Evolutionary conservation across 495 filamentous ascomycete genomes (phyloP), one percentile per base, ranked within the genome.

Genomic region (Penicillium psychrofluorescens): DNA sequence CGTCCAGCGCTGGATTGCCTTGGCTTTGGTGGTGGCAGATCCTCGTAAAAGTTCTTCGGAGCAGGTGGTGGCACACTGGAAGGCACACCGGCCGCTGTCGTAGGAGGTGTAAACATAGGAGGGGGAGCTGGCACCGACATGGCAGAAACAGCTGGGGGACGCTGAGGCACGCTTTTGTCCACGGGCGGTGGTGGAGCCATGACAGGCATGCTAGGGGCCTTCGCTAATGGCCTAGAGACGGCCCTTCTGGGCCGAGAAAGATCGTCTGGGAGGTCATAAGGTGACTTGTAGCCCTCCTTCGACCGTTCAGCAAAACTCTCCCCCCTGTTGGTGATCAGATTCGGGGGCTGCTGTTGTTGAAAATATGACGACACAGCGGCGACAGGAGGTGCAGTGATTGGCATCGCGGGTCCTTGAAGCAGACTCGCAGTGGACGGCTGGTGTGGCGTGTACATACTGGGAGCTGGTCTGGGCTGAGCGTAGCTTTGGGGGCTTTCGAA

Each of bases 221-320:
- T 22, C 22, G 22, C 2, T 22, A 22, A 22, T 22, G 22, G 22
- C 22, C 22, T 66, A 28, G 54, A 48, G 13, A 53, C 77, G 64
- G 67, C 79, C 80, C 59, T 67, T 64, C 78, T 76, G 28, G 84
- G 83, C 42, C 79, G 78, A 12, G 82, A 74, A 11, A 96, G 74
- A 38, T 95, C 91, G 65, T 94, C 88, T 2, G 92, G 92, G 4
- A 98, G 76, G 62, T 98, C 92, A 52, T 95, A 98, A 4, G 92
- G 92, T 16, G 90, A 95, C 29, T 80, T 76, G 58, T 97, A 98
- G 8, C 91, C 90, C 35, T 89, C 83, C 61, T 94, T 97, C 7
- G 86, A 68, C 50, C 90, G 91, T 56, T 89, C 84, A 6, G 78
- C 86, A 61, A 95, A 98, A 57, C 91, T 96, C 77, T 85, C 50